Evolutionary conservation across 192 early-diverging fungal genomes (phyloP), one percentile per base, ranked within the genome.

Genomic region (Coemansia sp.): DNA sequence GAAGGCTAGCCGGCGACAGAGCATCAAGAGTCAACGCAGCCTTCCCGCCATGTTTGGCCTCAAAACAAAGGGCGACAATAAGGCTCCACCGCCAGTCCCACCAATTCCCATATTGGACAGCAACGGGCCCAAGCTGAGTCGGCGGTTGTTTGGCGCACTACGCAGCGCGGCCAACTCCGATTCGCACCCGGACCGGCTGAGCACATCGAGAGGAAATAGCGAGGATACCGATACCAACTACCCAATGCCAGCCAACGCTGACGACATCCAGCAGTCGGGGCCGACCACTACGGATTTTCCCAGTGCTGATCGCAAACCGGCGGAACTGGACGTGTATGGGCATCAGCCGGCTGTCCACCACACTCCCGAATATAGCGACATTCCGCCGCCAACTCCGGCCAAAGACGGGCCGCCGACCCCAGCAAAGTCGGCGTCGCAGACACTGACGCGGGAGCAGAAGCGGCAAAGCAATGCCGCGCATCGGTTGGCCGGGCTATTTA

Each of bases 1-100:
- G 43, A 69, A 64, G 57, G 53, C 60, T 20, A 61, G 19, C 30
- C 61, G 72, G 53, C 61, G 72, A 28, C 72, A 75, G 62, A 75
- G 72, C 41, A 60, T 75, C 62, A 75, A 75, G 27, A 75, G 53
- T 39, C 72, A 75, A 46, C 72, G 72, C 26, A 75, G 72, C 36
- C 58, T 75, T 9, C 72, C 72, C 7, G 72, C 72, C 7, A 75
- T 75, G 65, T 69, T 75, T 65, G 72, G 72, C 10, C 38, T 53
- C 14, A 67, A 67, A 42, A n/a, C 62, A 3, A 64, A 58, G 46
- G 23, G 19, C 32, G 72, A 75, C 20, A 42, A 12, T 49, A 64
- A 62, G 50, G 32, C 41, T 2, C 41, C 58, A 9, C 72, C 72
- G 11, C 72, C 72, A 1, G 72, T 75, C 9, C 72, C 72, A 8